Conservation (phyloP, 192 early-diverging fungal genomes). For the Dimargaris verticillata region DNA sequence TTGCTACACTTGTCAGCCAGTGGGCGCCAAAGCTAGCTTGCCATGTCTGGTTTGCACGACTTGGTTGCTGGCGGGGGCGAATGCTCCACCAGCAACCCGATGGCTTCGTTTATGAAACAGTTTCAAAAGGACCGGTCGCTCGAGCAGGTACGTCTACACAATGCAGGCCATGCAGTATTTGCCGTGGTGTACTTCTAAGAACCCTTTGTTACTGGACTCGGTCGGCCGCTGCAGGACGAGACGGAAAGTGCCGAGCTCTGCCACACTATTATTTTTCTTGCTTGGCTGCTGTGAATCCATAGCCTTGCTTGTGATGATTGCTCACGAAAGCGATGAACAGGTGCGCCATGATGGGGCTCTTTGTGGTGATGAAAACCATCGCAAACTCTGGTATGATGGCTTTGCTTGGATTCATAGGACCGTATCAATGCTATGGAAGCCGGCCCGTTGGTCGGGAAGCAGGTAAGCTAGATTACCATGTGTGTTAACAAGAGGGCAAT, state of each 20-base stretch:
- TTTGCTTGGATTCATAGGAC: too few relatives aligned
- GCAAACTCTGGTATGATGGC: too few relatives aligned
- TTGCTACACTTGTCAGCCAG: neutral
- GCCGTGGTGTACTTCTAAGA: neutral
- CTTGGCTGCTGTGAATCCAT: neutral
- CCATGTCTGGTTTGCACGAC: constrained; percentile 38
- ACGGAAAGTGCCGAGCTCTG: neutral
- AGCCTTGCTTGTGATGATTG: constrained; percentile 15
- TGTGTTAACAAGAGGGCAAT: too few relatives aligned
- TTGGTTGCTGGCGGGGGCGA: constrained; percentile 47
- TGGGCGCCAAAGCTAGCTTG: neutral
- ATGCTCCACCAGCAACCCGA: constrained; percentile 61
- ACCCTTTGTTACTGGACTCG: too few relatives aligned
- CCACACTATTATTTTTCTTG: neutral
- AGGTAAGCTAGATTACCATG: too few relatives aligned
- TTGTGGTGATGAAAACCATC: too few relatives aligned
- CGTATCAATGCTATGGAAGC: too few relatives aligned
- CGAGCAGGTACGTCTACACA: constrained; percentile 49
- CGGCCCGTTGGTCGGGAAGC: too few relatives aligned
- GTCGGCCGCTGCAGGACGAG: too few relatives aligned
- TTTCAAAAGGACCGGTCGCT: constrained; percentile 58
- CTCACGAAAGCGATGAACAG: constrained; percentile 13
- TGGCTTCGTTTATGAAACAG: constrained; percentile 63
- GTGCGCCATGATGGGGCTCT: neutral
- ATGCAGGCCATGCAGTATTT: neutral